Conservation (phyloP, 1,284 basidiomycete genomes). For the Acaromyces ingoldii region DNA sequence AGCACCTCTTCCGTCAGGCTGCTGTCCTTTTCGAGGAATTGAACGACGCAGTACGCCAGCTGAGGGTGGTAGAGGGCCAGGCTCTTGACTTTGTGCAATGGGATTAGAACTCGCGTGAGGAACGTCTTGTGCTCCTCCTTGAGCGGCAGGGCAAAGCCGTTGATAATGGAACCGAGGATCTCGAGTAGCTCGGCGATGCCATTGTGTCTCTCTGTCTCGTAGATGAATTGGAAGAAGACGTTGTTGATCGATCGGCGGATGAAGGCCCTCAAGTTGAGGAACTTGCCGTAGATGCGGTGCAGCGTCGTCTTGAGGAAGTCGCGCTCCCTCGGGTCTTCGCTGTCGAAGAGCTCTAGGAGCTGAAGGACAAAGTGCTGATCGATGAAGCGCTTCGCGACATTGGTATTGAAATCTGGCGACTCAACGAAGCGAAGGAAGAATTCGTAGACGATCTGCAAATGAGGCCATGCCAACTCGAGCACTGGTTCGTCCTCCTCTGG, state of each 20-base stretch:
- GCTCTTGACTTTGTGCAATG: slow-evolving; percentile 95
- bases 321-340: slow-evolving; percentile 95
- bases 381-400: slow-evolving; percentile 93
- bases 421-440: slow-evolving; percentile 99
- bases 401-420: slow-evolving; percentile 96
- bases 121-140: slow-evolving; percentile 99
- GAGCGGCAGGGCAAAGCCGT: slow-evolving; percentile 94
- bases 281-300: slow-evolving; percentile 99
- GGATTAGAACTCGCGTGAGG: slow-evolving; percentile 89
- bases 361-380: slow-evolving; percentile 94
- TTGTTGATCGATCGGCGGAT: slow-evolving; percentile 99
- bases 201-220: slow-evolving; percentile 98
- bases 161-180: slow-evolving; percentile 98
- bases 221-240: slow-evolving; percentile 98
- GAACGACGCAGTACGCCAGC: slow-evolving; percentile 96
- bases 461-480: slow-evolving; percentile 97
- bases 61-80: slow-evolving; percentile 96
- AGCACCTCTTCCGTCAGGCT: slow-evolving; percentile 90
- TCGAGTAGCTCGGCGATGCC: slow-evolving; percentile 97
- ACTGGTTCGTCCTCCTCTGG: slow-evolving; percentile 99
- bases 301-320: slow-evolving; percentile 99
- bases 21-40: slow-evolving; percentile 96
- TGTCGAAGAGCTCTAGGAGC: slow-evolving; percentile 96
- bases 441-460: slow-evolving; percentile 98
- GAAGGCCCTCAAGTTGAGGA: slow-evolving; percentile 95